Evolutionary conservation across 1,284 basidiomycete genomes (phyloP).

Genomic region (Anthracocystis walkeri): DNA sequence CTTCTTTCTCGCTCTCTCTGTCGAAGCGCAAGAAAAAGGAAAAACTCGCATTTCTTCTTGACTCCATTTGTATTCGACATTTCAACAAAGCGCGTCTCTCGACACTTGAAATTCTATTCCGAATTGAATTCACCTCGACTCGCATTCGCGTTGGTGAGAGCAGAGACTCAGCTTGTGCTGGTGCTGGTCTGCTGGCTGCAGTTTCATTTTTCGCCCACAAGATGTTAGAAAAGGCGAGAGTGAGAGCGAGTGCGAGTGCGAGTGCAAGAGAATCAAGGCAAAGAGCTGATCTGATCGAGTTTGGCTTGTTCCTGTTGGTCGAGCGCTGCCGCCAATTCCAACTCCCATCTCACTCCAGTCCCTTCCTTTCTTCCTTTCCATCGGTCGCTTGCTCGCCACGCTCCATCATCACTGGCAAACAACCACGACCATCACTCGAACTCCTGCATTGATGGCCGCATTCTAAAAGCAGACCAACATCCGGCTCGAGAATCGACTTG

Average conservation of each 20-base stretch:
- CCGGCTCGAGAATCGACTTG: slow-evolving; percentile 3
- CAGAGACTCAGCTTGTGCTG: slow-evolving; percentile 1
- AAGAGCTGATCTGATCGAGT: slow-evolving; percentile 21
- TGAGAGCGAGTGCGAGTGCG: no score
- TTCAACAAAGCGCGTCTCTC: slow-evolving; percentile 1
- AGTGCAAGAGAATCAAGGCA: no score
- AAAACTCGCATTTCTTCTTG: slow-evolving; percentile 14
- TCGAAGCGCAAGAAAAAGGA: background rate
- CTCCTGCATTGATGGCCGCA: slow-evolving; percentile 1
- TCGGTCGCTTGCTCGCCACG: background rate
- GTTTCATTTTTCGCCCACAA: background rate
- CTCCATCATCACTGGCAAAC: background rate
- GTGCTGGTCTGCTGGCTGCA: background rate
- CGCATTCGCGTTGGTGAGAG: background rate
- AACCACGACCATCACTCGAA: background rate
- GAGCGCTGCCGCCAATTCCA: slow-evolving; percentile 6
- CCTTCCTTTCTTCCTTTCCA: background rate
- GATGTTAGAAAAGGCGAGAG: slow-evolving; percentile 10
- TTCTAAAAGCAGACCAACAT: background rate
- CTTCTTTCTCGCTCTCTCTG: background rate
- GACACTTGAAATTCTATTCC: background rate
- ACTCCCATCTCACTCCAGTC: slow-evolving; percentile 1
- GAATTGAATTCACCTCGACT: background rate
- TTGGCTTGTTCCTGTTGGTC: slow-evolving; percentile 3
- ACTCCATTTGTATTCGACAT: background rate